Conservation (phyloP, 352 stramenopile genomes). For the Globisporangium mamillatum region DNA sequence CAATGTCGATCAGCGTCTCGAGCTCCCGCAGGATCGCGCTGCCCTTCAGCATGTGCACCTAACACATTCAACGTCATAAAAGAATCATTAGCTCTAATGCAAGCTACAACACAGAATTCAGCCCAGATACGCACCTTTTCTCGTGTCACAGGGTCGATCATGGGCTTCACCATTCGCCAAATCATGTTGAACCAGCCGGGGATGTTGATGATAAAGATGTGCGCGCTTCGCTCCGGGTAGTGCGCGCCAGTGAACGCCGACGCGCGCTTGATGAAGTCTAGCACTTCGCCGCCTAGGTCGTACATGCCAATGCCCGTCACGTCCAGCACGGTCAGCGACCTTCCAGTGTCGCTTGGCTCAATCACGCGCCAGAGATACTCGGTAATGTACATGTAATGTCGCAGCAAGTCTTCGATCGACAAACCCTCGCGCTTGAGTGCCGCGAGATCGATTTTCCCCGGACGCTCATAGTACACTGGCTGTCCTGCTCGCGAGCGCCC, state of each 20-base stretch:
- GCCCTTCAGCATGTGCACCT: conserved; percentile 82
- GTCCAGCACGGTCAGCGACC: conserved; percentile 84
- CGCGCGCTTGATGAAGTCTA: conserved; percentile 87
- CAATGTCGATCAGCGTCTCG: conserved; percentile 63
- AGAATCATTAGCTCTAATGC: not conserved
- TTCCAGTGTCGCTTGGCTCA: conserved; percentile 64
- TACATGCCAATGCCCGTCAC: conserved; percentile 87
- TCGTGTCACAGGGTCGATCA: conserved; percentile 93
- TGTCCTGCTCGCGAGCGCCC: conserved; percentile 70
- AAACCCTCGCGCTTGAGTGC: conserved; percentile 84
- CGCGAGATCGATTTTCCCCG: conserved; percentile 83
- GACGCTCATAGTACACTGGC: conserved; percentile 84
- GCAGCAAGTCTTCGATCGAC: conserved; percentile 84
- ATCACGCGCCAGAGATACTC: conserved; percentile 89
- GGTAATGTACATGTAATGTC: conserved; percentile 92
- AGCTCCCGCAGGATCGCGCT: conserved; percentile 72
- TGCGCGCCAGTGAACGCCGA: conserved; percentile 88
- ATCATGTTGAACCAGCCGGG: conserved; percentile 94
- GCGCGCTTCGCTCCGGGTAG: conserved; percentile 92
- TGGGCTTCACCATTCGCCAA: conserved; percentile 91
- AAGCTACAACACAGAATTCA: not conserved
- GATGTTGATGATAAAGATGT: conserved; percentile 96
- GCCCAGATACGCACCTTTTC: conserved; percentile 80
- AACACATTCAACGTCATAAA: not conserved
- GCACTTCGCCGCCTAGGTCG: conserved; percentile 80